Evolutionary conservation across 352 stramenopile species (phyloP).

Genomic region (Pythium insidiosum): DNA sequence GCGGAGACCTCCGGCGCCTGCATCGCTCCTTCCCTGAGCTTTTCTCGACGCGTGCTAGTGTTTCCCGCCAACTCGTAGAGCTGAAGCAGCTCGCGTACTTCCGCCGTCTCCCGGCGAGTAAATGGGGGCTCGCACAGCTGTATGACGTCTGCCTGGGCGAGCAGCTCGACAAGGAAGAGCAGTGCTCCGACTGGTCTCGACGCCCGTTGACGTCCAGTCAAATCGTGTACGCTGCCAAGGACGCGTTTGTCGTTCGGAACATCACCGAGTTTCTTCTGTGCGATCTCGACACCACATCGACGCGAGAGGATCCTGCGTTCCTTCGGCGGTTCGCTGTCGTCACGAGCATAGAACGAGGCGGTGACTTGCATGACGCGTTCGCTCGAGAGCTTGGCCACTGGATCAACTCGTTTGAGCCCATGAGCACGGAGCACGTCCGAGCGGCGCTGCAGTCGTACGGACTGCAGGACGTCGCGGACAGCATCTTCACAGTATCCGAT

Average conservation of each 20-base stretch:
- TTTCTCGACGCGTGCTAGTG: no score
- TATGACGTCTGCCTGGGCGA: conserved; percentile 27
- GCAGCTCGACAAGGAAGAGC: conserved; percentile 48
- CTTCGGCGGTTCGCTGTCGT: conserved; percentile 16
- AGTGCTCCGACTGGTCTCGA: conserved; percentile 50
- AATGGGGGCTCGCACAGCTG: conserved; percentile 49
- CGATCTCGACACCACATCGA: no score
- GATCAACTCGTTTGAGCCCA: conserved; percentile 9
- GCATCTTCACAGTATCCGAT: conserved; percentile 19
- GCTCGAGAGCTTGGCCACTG: conserved; percentile 11
- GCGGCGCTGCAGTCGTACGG: conserved; percentile 17
- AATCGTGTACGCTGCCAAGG: conserved; percentile 45
- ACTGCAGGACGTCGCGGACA: conserved; percentile 8
- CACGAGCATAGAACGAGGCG: not conserved
- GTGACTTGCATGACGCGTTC: not conserved
- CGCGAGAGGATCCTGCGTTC: no score
- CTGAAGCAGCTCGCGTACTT: conserved; percentile 44
- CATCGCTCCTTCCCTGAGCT: conserved; percentile 40
- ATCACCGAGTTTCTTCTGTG: no score
- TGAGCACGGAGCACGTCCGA: conserved; percentile 24
- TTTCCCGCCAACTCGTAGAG: no score
- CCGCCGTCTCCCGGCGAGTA: conserved; percentile 29
- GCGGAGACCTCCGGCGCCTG: conserved; percentile 38
- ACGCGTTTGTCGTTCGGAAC: conserved; percentile 37
- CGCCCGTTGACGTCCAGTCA: conserved; percentile 32